phyloP scores from a whole-genome alignment of 148 eudicot species.

The Persicaria maculosa region DNA sequence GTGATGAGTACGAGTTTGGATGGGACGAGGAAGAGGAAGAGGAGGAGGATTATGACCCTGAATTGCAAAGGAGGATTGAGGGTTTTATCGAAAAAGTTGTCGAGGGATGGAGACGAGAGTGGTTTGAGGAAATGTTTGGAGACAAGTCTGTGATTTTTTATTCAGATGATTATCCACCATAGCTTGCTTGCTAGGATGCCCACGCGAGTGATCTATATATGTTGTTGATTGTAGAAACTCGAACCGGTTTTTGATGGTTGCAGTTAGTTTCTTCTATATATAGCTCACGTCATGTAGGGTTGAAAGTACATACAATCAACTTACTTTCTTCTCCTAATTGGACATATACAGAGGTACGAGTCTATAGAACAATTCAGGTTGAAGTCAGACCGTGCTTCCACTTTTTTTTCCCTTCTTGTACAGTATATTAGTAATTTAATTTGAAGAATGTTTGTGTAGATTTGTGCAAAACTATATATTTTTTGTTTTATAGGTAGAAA shows the following conservation, averaged over 20 bases:
- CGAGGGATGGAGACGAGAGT: not conserved
- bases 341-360: no score
- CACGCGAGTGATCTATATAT: not conserved
- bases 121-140: not conserved
- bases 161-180: not conserved
- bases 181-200: not conserved
- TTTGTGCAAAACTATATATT: no score
- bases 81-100: not conserved
- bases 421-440: no score
- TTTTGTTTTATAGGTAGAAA: no score
- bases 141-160: not conserved
- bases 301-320: no score
- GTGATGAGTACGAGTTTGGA: not conserved
- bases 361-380: no score
- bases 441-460: no score
- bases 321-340: no score
- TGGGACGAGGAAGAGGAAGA: not conserved
- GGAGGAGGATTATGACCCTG: not conserved
- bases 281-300: no score
- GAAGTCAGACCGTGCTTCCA: no score
- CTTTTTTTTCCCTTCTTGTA: no score
- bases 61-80: not conserved
- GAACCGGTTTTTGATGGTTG: not conserved
- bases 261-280: not conserved
- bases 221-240: not conserved